Evolutionary conservation across 2,329 filamentous ascomycete species (phyloP).

Genomic region (Pyrenophora tritici-repentis): DNA sequence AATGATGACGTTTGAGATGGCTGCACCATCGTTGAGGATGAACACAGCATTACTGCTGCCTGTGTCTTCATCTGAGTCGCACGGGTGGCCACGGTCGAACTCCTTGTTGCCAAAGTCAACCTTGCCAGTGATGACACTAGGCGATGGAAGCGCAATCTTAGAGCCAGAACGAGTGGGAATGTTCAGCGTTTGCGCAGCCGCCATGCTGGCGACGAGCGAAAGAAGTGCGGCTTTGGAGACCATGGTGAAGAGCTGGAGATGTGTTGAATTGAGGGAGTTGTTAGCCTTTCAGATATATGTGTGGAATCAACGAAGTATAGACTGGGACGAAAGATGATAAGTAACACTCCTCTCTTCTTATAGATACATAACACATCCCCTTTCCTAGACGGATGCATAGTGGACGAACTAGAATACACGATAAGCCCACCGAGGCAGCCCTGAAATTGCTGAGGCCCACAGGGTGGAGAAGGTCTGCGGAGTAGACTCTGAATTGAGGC

Average conservation of each 20-base stretch:
- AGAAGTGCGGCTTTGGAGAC: conserved; percentile 26
- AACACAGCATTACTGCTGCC: conserved; percentile 53
- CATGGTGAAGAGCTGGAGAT: conserved; percentile 15
- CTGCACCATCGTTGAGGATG: conserved; percentile 56
- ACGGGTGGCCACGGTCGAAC: conserved; percentile 28
- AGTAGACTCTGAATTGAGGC: conserved; percentile 2
- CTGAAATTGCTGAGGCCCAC: conserved; percentile 8
- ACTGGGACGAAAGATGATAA: neutral
- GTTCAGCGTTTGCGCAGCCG: conserved; percentile 39
- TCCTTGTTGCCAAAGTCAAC: conserved; percentile 28
- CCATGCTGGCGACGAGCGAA: conserved; percentile 30
- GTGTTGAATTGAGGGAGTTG: neutral
- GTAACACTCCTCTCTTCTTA: conserved; percentile 1
- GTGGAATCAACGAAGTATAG: neutral
- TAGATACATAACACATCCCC: neutral
- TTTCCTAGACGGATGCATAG: conserved; percentile 1
- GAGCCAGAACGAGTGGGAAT: conserved; percentile 38
- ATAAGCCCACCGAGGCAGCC: neutral
- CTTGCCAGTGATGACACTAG: conserved; percentile 29
- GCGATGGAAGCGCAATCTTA: conserved; percentile 35
- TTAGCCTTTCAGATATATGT: conserved; percentile 1
- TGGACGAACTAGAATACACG: neutral
- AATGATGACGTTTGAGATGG: conserved; percentile 60
- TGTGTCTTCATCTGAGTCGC: conserved; percentile 31
- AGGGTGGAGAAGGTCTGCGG: conserved; percentile 1